These are phyloP conservation scores for Cercospora zeae-maydis DNA, from an alignment of 2,329 filamentous ascomycete species.

Conservation along the genomic window DNA sequence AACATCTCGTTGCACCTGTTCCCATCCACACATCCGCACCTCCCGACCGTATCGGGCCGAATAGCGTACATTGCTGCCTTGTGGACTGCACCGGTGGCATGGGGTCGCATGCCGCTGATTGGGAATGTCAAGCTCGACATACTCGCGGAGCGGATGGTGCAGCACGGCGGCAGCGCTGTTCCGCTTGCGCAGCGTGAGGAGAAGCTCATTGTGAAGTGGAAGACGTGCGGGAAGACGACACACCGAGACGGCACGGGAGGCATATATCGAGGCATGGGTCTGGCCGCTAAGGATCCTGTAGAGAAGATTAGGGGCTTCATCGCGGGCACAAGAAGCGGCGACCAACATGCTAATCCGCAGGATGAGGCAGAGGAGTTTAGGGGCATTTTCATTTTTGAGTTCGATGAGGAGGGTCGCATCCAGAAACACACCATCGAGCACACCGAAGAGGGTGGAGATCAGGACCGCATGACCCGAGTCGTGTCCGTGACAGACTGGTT, in stretches of 20 bases:
- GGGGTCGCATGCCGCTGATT: conserved; percentile 86
- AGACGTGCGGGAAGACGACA: conserved; percentile 59
- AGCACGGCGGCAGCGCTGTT: conserved; percentile 47
- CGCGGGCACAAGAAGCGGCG: conserved; percentile 49
- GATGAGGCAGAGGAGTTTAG: conserved; percentile 67
- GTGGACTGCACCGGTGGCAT: conserved; percentile 93
- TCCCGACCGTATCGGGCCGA: conserved; percentile 86
- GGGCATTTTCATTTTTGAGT: conserved; percentile 92
- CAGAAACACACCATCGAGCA: conserved; percentile 91
- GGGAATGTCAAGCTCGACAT: conserved; percentile 88
- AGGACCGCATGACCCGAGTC: conserved; percentile 79
- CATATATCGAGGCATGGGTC: conserved; percentile 41
- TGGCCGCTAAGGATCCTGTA: conserved; percentile 45
- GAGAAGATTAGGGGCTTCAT: conserved; percentile 56
- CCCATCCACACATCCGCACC: conserved; percentile 74
- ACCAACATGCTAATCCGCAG: background rate
- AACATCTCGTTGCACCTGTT: conserved; percentile 62
- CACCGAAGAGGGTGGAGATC: conserved; percentile 76
- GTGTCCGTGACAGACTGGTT: conserved; percentile 94
- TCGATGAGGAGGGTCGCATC: conserved; percentile 81
- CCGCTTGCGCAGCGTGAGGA: conserved; percentile 54
- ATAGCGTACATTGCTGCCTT: conserved; percentile 89
- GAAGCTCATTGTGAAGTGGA: conserved; percentile 88
- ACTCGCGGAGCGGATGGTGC: conserved; percentile 80
- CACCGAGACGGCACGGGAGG: conserved; percentile 43